Percentiles rank a stretch among this genome's conserved stretches.
These are phyloP conservation scores for Paspalum vaginatum DNA, from an alignment of 176 grass and related monocot genomes.

Conservation along the genomic window DNA sequence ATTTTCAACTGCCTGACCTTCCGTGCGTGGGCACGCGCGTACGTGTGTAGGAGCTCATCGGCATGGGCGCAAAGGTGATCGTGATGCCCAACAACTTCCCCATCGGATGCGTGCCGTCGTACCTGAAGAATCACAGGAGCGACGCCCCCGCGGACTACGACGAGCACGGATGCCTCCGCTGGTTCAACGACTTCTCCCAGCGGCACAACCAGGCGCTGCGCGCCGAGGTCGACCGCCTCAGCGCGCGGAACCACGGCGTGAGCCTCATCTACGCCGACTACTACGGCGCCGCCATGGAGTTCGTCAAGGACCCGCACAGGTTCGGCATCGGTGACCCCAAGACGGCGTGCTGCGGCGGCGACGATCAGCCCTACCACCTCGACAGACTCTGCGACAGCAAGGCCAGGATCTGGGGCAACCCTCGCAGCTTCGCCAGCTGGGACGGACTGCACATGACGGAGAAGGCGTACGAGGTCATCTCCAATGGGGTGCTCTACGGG, in stretches of 20 bases:
- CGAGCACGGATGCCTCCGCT: slow-evolving; percentile 40
- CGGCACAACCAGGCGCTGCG: slow-evolving; percentile 44
- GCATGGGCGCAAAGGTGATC: slow-evolving; percentile 49
- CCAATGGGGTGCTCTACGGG: slow-evolving; percentile 47
- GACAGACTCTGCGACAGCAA: neutral
- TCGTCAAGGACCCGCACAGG: slow-evolving; percentile 9
- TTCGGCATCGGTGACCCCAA: slow-evolving; percentile 37
- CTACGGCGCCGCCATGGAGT: slow-evolving; percentile 46
- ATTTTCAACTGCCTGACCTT: neutral
- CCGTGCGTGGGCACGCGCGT: too few relatives aligned
- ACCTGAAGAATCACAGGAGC: slow-evolving; percentile 16
- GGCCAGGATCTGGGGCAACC: slow-evolving; percentile 39
- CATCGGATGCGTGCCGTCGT: slow-evolving; percentile 42
- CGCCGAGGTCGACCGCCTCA: neutral
- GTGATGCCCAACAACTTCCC: slow-evolving; percentile 58
- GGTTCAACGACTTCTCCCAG: slow-evolving; percentile 51
- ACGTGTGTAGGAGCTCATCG: slow-evolving; percentile 49
- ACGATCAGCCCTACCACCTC: slow-evolving; percentile 23
- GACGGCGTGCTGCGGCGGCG: slow-evolving; percentile 46
- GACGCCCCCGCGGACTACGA: slow-evolving; percentile 24
- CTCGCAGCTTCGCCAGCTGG: slow-evolving; percentile 46
- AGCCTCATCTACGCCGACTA: slow-evolving; percentile 65
- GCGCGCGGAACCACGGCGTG: slow-evolving; percentile 9
- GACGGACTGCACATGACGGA: slow-evolving; percentile 65
- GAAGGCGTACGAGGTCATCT: slow-evolving; percentile 42